These are phyloP conservation scores for Anthoceros angustus DNA, from an alignment of 225 moss, liverwort and hornwort genomes.

Conservation along the genomic window DNA sequence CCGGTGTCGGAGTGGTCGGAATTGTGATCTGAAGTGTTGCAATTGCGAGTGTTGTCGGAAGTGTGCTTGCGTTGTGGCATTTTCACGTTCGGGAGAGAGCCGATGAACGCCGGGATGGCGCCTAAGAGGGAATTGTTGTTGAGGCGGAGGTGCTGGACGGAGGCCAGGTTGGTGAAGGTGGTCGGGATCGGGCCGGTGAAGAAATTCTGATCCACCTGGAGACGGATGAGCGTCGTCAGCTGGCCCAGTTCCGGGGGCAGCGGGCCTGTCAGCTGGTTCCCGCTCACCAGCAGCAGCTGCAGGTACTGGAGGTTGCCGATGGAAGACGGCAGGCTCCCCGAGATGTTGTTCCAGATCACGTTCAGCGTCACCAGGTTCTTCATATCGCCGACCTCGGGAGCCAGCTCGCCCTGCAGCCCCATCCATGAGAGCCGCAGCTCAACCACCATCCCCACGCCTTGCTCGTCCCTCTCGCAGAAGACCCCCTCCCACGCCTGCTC, in stretches of 20 bases:
- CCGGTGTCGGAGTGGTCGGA: neutral
- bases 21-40: too few species aligned
- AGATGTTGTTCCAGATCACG: conserved; percentile 10
- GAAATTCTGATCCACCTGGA: conserved; percentile 14
- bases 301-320: conserved; percentile 2
- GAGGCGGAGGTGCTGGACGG: conserved; percentile 15
- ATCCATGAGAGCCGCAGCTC: conserved; percentile 1
- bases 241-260: conserved; percentile 15
- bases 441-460: neutral
- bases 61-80: too few species aligned
- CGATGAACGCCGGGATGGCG: conserved; percentile 9
- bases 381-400: conserved; percentile 3
- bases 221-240: conserved; percentile 9
- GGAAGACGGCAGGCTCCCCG: conserved; percentile 8
- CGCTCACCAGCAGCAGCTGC: conserved; percentile 7
- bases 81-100: conserved; percentile 2
- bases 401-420: conserved; percentile 5
- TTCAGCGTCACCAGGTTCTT: neutral
- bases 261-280: conserved; percentile 9
- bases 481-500: conserved; percentile 1
- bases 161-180: conserved; percentile 9
- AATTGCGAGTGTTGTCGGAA: too few species aligned
- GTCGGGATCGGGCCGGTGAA: conserved; percentile 9
- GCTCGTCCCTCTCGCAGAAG: conserved; percentile 5
- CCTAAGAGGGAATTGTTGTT: conserved; percentile 18